Percentiles rank a stretch among this genome's conserved stretches.
Evolutionary conservation across 2,329 filamentous ascomycete species (phyloP).

Genomic region (Trichoderma polysporum): DNA sequence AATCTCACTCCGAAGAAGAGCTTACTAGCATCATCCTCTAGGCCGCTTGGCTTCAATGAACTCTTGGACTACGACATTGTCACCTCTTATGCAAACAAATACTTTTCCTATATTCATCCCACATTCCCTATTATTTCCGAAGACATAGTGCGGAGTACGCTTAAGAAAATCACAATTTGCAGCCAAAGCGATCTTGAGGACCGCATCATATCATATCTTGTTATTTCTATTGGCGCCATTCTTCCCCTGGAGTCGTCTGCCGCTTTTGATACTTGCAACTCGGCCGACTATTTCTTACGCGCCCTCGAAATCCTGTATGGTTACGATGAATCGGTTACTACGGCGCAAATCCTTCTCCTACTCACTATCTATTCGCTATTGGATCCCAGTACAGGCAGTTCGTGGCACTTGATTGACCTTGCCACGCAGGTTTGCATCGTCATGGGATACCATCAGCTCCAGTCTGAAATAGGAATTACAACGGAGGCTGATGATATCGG

Average conservation of each 20-base stretch:
- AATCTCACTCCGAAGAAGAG: not conserved
- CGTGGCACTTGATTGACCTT: conserved; percentile 17
- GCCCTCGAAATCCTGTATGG: not conserved
- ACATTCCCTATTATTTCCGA: conserved; percentile 1
- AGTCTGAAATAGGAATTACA: not conserved
- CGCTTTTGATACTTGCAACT: not conserved
- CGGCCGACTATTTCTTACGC: not conserved
- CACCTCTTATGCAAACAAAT: not conserved
- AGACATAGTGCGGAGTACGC: not conserved
- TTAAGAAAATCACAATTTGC: not conserved
- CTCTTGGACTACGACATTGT: not conserved
- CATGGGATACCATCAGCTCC: not conserved
- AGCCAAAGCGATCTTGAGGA: not conserved
- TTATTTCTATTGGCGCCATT: not conserved
- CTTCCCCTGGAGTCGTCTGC: not conserved
- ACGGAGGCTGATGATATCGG: not conserved
- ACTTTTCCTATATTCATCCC: conserved; percentile 1
- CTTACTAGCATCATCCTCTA: not conserved
- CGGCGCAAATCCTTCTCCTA: conserved; percentile 5
- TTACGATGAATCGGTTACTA: conserved; percentile 3
- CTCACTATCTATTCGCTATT: conserved; percentile 17
- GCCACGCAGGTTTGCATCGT: conserved; percentile 10
- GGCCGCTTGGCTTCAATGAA: not conserved
- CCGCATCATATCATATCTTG: not conserved
- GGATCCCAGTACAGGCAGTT: conserved; percentile 10